Evolutionary conservation across 257 asterid genomes (phyloP).

Genomic region (Solanum infundibuliforme): DNA sequence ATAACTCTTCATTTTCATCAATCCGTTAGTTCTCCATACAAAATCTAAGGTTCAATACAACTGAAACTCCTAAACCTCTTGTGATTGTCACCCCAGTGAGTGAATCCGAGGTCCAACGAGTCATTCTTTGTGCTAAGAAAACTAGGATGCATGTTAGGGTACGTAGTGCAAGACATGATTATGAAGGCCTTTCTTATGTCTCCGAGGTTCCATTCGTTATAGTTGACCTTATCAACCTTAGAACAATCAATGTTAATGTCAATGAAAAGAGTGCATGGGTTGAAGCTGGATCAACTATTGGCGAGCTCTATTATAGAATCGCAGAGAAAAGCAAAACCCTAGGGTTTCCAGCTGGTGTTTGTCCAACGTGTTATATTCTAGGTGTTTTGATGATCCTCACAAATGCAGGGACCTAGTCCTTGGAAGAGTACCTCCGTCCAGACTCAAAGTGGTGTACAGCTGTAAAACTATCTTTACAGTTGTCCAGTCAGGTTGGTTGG

Average conservation of each 20-base stretch:
- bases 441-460: no score
- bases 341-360: conserved; percentile 1
- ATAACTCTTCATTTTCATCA: not conserved
- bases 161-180: conserved; percentile 6
- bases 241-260: not conserved
- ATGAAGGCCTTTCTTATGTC: conserved; percentile 3
- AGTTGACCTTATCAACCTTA: not conserved
- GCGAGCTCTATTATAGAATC: not conserved
- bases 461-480: no score
- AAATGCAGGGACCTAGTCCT: no score
- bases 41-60: not conserved
- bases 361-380: not conserved
- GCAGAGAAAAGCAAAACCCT: conserved; percentile 1
- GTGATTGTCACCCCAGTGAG: conserved; percentile 1
- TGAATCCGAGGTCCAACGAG: not conserved
- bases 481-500: no score
- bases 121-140: conserved; percentile 1
- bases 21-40: not conserved
- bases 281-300: conserved; percentile 4
- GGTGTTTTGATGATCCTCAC: no score
- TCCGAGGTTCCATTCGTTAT: not conserved
- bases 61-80: not conserved
- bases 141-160: not conserved
- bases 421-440: no score
- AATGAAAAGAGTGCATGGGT: conserved; percentile 4